Evolutionary conservation across 1,139 yeast genomes (phyloP).

Genomic region (Lodderomyces orthopsilosis): DNA sequence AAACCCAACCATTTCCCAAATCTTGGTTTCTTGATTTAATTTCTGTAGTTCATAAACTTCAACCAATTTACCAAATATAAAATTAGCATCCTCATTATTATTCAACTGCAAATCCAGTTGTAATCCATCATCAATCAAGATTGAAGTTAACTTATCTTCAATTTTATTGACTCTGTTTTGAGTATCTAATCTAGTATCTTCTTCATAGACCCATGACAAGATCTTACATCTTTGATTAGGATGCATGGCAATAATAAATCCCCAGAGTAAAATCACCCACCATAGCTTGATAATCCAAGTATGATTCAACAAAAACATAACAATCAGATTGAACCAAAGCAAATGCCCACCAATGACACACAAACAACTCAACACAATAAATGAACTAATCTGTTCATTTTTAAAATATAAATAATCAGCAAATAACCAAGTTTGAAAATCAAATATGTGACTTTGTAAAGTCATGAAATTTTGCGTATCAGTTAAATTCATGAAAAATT

Average conservation of each 20-base stretch:
- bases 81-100: constrained; percentile 3
- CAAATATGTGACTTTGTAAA: constrained; percentile 64
- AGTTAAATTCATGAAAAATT: constrained; percentile 73
- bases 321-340: constrained; percentile 30
- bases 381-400: constrained; percentile 61
- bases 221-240: constrained; percentile 50
- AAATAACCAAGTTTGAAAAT: constrained; percentile 48
- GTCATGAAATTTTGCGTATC: constrained; percentile 84
- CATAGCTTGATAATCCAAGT: constrained; percentile 30
- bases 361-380: constrained; percentile 38
- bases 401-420: constrained; percentile 62
- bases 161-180: constrained; percentile 45
- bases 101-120: constrained; percentile 5
- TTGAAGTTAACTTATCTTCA: constrained; percentile 31
- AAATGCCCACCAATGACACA: constrained; percentile 30
- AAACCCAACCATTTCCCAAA: constrained; percentile 63
- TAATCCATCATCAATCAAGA: constrained; percentile 6
- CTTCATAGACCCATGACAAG: constrained; percentile 49
- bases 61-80: constrained; percentile 22
- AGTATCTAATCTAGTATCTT: constrained; percentile 55
- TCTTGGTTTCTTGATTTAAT: constrained; percentile 45
- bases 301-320: constrained; percentile 24
- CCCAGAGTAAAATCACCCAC: constrained; percentile 51
- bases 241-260: constrained; percentile 44
- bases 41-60: constrained; percentile 74